phyloP scores from a whole-genome alignment of 495 filamentous ascomycete species.

The Xylaria flabelliformis region DNA sequence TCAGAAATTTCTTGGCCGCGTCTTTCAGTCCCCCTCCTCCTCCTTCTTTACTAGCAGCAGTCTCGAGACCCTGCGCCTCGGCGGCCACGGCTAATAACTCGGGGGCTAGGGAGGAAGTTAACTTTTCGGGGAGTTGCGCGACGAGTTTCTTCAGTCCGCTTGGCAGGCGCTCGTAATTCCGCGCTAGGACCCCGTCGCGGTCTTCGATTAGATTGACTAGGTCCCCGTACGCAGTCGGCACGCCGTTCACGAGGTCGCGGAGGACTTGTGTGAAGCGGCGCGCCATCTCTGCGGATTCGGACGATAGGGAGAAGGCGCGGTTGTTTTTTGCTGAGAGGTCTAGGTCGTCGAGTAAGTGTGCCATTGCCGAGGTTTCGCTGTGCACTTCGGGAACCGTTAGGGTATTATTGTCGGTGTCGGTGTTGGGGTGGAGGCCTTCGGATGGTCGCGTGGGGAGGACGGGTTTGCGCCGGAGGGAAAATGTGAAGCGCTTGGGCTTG shows the following conservation, averaged over 20 bases:
- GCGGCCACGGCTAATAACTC: constrained; percentile 79
- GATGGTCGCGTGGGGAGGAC: constrained; percentile 4
- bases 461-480: constrained; percentile 36
- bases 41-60: constrained; percentile 8
- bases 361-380: constrained; percentile 77
- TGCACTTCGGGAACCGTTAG: constrained; percentile 36
- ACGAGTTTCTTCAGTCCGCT: constrained; percentile 84
- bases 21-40: constrained; percentile 37
- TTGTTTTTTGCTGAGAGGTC: constrained; percentile 79
- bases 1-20: constrained; percentile 48
- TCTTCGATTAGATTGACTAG: constrained; percentile 81
- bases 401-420: constrained; percentile 29
- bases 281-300: constrained; percentile 79
- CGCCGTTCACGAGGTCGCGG: constrained; percentile 89
- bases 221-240: constrained; percentile 90
- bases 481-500: constrained; percentile 52
- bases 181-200: constrained; percentile 74
- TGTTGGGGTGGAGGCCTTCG: constrained; percentile 22
- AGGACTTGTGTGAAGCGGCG: constrained; percentile 86
- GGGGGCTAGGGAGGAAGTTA: constrained; percentile 74
- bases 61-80: constrained; percentile 67
- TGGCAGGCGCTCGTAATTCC: constrained; percentile 81
- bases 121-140: constrained; percentile 80
- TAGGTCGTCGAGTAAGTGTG: constrained; percentile 75
- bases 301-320: constrained; percentile 79